phyloP scores from a whole-genome alignment of 257 asterid species.

The Solanum virginianum region DNA sequence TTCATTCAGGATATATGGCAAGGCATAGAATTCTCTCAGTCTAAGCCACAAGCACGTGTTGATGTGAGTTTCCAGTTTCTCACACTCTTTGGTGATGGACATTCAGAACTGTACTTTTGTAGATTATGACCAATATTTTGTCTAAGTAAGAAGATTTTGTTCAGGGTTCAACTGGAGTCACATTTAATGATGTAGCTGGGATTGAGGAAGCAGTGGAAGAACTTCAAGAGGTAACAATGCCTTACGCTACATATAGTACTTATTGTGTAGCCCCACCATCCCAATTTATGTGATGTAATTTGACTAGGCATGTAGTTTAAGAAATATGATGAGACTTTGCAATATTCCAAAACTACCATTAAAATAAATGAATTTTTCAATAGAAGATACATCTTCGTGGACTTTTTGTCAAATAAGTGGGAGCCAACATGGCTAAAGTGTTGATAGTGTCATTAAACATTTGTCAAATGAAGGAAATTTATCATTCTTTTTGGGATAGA shows the following conservation, averaged over 20 bases:
- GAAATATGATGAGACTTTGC: not conserved
- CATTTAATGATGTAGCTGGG: constrained; percentile 90
- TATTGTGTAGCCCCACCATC: not conserved
- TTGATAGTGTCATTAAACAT: no score
- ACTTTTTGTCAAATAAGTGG: not conserved
- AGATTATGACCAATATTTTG: not conserved
- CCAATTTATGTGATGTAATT: not conserved
- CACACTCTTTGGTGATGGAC: not conserved
- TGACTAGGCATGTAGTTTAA: not conserved
- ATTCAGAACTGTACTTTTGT: not conserved
- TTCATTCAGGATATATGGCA: constrained; percentile 95
- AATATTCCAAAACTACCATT: not conserved
- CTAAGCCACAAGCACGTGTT: constrained; percentile 98
- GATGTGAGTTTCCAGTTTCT: constrained; percentile 55
- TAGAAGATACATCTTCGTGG: not conserved
- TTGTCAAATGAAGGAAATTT: no score
- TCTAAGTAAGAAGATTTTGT: constrained; percentile 9
- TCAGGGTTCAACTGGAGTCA: constrained; percentile 95
- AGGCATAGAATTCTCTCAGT: constrained; percentile 95
- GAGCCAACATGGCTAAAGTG: not conserved
- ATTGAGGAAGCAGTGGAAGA: constrained; percentile 98
- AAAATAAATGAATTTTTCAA: not conserved
- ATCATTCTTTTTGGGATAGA: no score
- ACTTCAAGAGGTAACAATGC: constrained; percentile 77
- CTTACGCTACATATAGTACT: not conserved